phyloP scores from a whole-genome alignment of 2,329 filamentous ascomycete species.

The Mycocentrospora acerina region DNA sequence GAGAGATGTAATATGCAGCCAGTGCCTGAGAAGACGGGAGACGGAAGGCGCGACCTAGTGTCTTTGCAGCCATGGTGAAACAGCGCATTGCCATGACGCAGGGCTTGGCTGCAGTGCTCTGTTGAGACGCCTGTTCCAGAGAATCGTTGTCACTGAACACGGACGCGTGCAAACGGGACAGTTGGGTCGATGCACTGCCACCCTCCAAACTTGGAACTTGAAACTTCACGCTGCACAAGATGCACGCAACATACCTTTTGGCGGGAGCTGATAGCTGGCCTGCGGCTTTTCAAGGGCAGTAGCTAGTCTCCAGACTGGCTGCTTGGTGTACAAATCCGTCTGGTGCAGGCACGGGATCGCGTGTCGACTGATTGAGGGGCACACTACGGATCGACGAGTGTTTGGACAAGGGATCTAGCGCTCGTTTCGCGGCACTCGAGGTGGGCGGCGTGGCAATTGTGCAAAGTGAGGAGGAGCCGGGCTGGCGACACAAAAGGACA shows the following conservation, averaged over 20 bases:
- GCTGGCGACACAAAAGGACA: slow-evolving; percentile 9
- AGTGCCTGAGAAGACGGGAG: slow-evolving; percentile 21
- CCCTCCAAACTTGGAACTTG: no score
- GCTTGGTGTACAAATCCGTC: slow-evolving; percentile 1
- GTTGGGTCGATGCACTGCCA: slow-evolving; percentile 8
- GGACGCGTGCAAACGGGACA: slow-evolving; percentile 4
- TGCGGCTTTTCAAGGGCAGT: slow-evolving; percentile 4
- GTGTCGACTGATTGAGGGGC: slow-evolving; percentile 12
- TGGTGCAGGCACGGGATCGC: slow-evolving; percentile 8
- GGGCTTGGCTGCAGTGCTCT: slow-evolving; percentile 26
- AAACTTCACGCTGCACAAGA: not conserved
- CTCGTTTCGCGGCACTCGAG: slow-evolving; percentile 7
- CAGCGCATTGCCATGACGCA: slow-evolving; percentile 23
- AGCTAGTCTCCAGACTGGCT: slow-evolving; percentile 1
- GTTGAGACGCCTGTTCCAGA: slow-evolving; percentile 15
- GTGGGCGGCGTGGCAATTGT: slow-evolving; percentile 6
- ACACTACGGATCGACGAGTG: slow-evolving; percentile 7
- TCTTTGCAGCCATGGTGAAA: slow-evolving; percentile 27
- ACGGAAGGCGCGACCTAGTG: slow-evolving; percentile 19
- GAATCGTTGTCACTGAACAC: slow-evolving; percentile 6
- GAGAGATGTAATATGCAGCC: slow-evolving; percentile 9
- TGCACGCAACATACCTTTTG: slow-evolving; percentile 5
- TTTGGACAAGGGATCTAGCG: slow-evolving; percentile 6
- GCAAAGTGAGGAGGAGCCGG: slow-evolving; percentile 2
- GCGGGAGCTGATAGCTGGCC: slow-evolving; percentile 2